Conservation (phyloP, 2,329 filamentous ascomycete species). For the Aspergillus brasiliensis region DNA sequence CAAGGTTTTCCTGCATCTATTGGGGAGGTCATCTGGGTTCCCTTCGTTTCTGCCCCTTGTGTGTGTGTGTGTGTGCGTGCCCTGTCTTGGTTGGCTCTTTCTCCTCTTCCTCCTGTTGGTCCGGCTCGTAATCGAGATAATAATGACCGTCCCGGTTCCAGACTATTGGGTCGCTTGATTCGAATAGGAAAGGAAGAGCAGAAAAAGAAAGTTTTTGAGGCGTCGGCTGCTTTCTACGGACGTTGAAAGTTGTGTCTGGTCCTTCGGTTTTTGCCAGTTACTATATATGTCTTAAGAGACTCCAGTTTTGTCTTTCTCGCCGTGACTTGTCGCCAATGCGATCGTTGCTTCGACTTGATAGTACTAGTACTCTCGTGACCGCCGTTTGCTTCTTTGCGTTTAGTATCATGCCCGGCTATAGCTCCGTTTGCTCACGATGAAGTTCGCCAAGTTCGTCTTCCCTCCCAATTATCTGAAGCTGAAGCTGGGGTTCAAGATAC, state of each 20-base stretch:
- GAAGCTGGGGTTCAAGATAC: not conserved
- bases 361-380: not conserved
- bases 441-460: conserved; percentile 60
- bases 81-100: not conserved
- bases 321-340: not conserved
- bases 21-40: not conserved
- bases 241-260: too few relatives aligned
- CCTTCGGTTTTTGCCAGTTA: not conserved
- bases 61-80: too few relatives aligned
- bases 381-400: conserved; percentile 6
- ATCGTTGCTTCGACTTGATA: not conserved
- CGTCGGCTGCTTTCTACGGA: too few relatives aligned
- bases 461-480: conserved; percentile 5
- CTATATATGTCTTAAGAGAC: not conserved
- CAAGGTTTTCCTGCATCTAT: not conserved
- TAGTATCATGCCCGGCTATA: conserved; percentile 22
- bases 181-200: not conserved
- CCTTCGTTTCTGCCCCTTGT: not conserved
- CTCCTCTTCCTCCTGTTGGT: not conserved
- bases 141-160: not conserved
- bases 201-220: too few relatives aligned
- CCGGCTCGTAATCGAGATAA: not conserved
- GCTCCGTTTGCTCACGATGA: conserved; percentile 48
- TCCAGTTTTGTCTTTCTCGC: not conserved
- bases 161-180: not conserved